Percentiles rank a stretch among this genome's conserved stretches.
Evolutionary conservation across 2,329 filamentous ascomycete genomes (phyloP).

Genomic region (Colletotrichum liaoningense): DNA sequence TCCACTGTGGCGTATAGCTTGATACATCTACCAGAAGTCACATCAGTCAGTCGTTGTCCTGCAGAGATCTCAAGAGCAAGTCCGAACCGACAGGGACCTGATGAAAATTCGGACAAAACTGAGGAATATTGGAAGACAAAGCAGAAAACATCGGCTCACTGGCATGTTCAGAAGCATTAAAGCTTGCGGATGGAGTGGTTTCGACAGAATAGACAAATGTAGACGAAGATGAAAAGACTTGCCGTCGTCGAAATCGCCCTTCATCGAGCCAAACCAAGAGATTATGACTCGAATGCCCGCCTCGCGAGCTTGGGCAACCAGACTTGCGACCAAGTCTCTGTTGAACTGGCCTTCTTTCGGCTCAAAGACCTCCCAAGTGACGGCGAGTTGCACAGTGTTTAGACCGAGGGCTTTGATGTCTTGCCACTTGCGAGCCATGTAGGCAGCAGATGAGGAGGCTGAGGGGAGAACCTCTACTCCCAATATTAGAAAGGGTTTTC

Average conservation of each 20-base stretch:
- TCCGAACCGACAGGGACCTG: no score
- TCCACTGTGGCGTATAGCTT: not conserved
- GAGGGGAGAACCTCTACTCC: slow-evolving; percentile 46
- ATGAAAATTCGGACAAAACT: not conserved
- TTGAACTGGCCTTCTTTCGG: slow-evolving; percentile 43
- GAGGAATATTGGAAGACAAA: not conserved
- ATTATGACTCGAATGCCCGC: slow-evolving; percentile 19
- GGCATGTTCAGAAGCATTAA: no score
- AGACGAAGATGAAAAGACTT: not conserved
- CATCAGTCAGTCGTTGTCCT: no score
- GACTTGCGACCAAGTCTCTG: slow-evolving; percentile 41
- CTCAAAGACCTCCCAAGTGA: slow-evolving; percentile 47
- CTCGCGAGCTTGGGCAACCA: slow-evolving; percentile 38
- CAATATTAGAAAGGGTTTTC: slow-evolving; percentile 43
- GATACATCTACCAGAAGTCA: not conserved
- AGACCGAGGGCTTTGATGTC: slow-evolving; percentile 40
- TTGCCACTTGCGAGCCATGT: slow-evolving; percentile 41
- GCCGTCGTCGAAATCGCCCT: not conserved
- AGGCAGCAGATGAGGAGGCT: slow-evolving; percentile 32
- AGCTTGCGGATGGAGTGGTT: not conserved
- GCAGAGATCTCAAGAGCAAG: no score
- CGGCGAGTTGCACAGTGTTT: slow-evolving; percentile 45
- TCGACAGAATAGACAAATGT: no score
- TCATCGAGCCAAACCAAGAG: slow-evolving; percentile 9
- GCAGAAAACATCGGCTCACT: no score